These are phyloP conservation scores for Liriodendron chinense DNA, from an alignment of 164 flowering plant genomes.

Conservation along the genomic window DNA sequence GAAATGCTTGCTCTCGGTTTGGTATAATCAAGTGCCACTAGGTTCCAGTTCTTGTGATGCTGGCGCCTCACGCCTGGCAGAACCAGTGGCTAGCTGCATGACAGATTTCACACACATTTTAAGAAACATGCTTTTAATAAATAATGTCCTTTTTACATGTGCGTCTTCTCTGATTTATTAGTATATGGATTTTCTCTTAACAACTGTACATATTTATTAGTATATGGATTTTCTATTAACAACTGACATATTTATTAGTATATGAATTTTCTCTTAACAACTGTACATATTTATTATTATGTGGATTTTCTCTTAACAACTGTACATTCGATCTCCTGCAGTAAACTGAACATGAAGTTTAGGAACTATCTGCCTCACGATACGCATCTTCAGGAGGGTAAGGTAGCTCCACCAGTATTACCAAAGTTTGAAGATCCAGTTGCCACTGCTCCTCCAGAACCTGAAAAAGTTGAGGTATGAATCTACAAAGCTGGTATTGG, in stretches of 20 bases:
- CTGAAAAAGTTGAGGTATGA: conserved; percentile 65
- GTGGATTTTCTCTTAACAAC: not conserved
- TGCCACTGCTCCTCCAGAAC: conserved; percentile 41
- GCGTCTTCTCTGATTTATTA: no score
- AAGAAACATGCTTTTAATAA: no score
- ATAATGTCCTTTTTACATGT: no score
- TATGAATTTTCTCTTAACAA: no score
- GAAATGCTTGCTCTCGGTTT: no score
- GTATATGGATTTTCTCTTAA: not conserved
- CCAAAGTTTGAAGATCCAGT: conserved; percentile 93
- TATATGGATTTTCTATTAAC: not conserved
- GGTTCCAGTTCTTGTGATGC: no score
- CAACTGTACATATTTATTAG: no score
- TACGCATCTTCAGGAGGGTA: conserved; percentile 88
- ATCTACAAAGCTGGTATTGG: not conserved
- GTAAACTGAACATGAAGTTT: conserved; percentile 70
- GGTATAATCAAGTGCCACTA: no score
- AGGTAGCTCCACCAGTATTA: conserved; percentile 74
- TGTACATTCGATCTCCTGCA: conserved; percentile 19
- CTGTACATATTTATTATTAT: no score
- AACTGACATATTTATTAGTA: not conserved
- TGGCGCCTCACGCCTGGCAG: no score
- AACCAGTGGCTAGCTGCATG: no score
- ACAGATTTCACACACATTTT: no score
- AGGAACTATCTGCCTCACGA: conserved; percentile 97